These are phyloP conservation scores for Talaromyces pinophilus DNA, from an alignment of 2,329 filamentous ascomycete genomes.

Conservation along the genomic window DNA sequence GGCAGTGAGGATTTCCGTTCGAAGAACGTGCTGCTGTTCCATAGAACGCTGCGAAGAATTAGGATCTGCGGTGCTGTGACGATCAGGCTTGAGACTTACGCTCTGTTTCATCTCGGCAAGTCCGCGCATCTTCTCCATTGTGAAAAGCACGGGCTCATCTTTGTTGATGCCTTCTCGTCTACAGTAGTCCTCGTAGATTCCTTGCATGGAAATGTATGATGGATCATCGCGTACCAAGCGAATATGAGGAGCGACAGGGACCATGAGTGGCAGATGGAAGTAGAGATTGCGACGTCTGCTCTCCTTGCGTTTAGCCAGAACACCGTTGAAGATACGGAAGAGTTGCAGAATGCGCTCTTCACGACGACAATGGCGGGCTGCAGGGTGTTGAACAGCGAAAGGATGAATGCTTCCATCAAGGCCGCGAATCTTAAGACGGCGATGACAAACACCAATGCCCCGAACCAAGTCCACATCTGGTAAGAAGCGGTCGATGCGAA, in stretches of 20 bases:
- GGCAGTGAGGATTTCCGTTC: conserved; percentile 87
- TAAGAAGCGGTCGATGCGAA: conserved; percentile 94
- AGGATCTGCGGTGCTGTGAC: conserved; percentile 26
- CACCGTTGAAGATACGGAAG: conserved; percentile 96
- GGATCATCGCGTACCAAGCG: conserved; percentile 94
- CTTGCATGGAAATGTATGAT: conserved; percentile 91
- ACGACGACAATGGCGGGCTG: conserved; percentile 84
- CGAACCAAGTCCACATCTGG: conserved; percentile 92
- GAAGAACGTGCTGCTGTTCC: conserved; percentile 70
- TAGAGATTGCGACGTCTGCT: conserved; percentile 89
- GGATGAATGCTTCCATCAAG: conserved; percentile 97
- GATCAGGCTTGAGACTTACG: conserved; percentile 36
- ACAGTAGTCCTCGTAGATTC: conserved; percentile 95
- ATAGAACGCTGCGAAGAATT: conserved; percentile 46
- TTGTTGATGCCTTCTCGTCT: conserved; percentile 82
- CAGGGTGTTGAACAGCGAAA: conserved; percentile 95
- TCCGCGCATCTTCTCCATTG: conserved; percentile 87
- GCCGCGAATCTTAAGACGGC: conserved; percentile 90
- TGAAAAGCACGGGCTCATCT: conserved; percentile 92
- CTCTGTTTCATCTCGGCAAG: conserved; percentile 68
- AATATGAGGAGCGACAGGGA: conserved; percentile 91
- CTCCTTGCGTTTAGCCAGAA: conserved; percentile 89
- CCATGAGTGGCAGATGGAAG: conserved; percentile 94
- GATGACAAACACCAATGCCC: conserved; percentile 85
- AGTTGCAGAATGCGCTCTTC: conserved; percentile 95